phyloP scores from a whole-genome alignment of 1,284 basidiomycete genomes.

The Ceratobasidium sp. region DNA sequence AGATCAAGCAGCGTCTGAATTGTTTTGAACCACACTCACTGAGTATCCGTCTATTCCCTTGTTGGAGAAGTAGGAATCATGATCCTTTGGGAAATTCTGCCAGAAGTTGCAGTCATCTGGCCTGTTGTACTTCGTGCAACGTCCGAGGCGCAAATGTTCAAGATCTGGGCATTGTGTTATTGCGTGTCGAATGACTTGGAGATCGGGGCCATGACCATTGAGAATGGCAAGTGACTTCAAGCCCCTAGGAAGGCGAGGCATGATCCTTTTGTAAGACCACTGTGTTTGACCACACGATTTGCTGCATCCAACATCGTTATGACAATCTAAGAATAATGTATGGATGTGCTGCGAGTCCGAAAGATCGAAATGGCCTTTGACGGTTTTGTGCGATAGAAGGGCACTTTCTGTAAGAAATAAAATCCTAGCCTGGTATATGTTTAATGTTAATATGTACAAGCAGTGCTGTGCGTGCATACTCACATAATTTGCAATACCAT shows the following conservation, averaged over 20 bases:
- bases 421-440: not conserved
- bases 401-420: not conserved
- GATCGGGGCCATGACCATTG: slow-evolving; percentile 34
- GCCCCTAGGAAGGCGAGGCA: slow-evolving; percentile 13
- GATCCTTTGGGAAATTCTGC: slow-evolving; percentile 26
- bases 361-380: not conserved
- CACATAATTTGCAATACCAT: slow-evolving; percentile 1
- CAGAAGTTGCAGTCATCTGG: slow-evolving; percentile 18
- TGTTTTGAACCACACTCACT: not conserved
- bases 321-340: slow-evolving; percentile 29
- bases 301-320: slow-evolving; percentile 32
- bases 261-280: slow-evolving; percentile 33
- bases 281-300: not conserved
- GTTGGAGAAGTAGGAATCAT: slow-evolving; percentile 38
- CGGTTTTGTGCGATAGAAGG: not conserved
- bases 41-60: slow-evolving; percentile 34
- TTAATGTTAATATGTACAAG: not conserved
- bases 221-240: slow-evolving; percentile 21
- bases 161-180: slow-evolving; percentile 30
- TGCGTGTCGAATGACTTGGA: slow-evolving; percentile 31
- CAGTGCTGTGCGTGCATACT: not conserved
- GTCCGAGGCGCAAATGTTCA: slow-evolving; percentile 24
- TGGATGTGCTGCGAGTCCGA: not conserved
- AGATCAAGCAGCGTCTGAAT: no score
- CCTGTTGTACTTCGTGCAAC: slow-evolving; percentile 33